Evolutionary conservation across 805 yeast genomes (phyloP).

Genomic region (Saturnispora quitensis): DNA sequence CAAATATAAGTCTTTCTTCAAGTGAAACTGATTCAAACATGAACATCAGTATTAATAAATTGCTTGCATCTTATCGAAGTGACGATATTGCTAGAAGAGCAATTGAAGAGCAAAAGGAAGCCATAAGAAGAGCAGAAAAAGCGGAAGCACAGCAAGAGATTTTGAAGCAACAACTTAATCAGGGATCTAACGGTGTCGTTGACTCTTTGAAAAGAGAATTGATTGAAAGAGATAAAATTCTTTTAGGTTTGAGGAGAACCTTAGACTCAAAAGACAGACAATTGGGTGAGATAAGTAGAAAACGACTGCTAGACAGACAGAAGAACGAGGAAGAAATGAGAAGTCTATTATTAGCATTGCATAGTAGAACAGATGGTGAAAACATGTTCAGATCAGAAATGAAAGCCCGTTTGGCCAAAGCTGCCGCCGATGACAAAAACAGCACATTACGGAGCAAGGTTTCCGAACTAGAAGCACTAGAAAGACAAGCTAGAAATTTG

Average conservation of each 20-base stretch:
- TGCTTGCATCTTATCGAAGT: conserved; percentile 65
- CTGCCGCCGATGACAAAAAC: conserved; percentile 3
- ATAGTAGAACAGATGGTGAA: conserved; percentile 26
- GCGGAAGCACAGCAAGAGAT: conserved; percentile 36
- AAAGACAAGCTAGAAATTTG: conserved; percentile 73
- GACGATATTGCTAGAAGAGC: conserved; percentile 83
- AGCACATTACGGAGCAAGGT: conserved; percentile 7
- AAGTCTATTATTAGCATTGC: conserved; percentile 56
- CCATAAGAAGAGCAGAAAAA: conserved; percentile 31
- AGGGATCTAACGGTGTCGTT: conserved; percentile 73
- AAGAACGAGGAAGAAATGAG: conserved; percentile 71
- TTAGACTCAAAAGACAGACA: conserved; percentile 53
- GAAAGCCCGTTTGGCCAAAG: conserved; percentile 15
- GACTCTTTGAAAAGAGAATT: conserved; percentile 51
- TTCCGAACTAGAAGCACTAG: conserved; percentile 32
- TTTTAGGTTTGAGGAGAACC: conserved; percentile 50
- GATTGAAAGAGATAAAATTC: conserved; percentile 50
- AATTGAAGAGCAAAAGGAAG: conserved; percentile 33
- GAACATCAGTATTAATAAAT: conserved; percentile 65
- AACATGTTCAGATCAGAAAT: conserved; percentile 21
- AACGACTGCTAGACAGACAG: conserved; percentile 56
- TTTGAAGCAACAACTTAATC: conserved; percentile 22
- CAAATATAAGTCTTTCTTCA: conserved; percentile 44
- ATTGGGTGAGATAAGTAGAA: conserved; percentile 52
- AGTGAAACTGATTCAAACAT: conserved; percentile 56